Evolutionary conservation across 306 rosid genomes (phyloP), one percentile per base, ranked within the genome.

Genomic region (Vigna mungo): DNA sequence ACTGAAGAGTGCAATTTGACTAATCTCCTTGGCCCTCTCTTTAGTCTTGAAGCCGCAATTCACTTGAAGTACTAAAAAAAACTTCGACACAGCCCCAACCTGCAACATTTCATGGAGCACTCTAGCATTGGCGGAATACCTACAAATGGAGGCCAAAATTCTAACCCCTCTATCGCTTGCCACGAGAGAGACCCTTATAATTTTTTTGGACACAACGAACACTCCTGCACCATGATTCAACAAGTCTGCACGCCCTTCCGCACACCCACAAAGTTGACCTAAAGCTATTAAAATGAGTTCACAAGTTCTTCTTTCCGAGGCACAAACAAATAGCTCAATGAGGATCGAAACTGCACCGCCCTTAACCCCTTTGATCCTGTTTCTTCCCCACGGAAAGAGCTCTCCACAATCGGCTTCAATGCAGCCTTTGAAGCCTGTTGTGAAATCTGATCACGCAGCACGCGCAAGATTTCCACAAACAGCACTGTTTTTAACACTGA

Each of bases 301-400:
- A 37, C 91, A 86, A 0, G 68, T 66, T 10, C 91, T 80, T 76
- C 85, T 85, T 2, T 91, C 94, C 0, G 73, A 12, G 0, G 79
- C 12, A 41, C 69, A 79, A 2, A 91, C 78, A 44, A 94, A 91
- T 2, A 87, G 76, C 87, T 94, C 94, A 11, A 90, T 25, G 41
- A 89, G 77, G 8, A 77, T 82, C 0, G 4, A 44, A 12, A 86
- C 89, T 0, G 86, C 87, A 0, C 93, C 93, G 0, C 87, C 87
- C 36, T 91, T 89, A 0, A 89, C 90, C 0, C 91, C 98, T 55
- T 91, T 94, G 76, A 91, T 77, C 62, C 98, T 85, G 84, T 94
- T 94, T 63, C 97, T 83, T 1, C 97, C 96, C 94, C 97, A 91
- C 1, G 96, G 94, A 74, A 85, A 84, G 0, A 89, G 76, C 87